These are phyloP conservation scores for Moricandia moricandioides DNA, from an alignment of 345 rosid species.

Conservation along the genomic window DNA sequence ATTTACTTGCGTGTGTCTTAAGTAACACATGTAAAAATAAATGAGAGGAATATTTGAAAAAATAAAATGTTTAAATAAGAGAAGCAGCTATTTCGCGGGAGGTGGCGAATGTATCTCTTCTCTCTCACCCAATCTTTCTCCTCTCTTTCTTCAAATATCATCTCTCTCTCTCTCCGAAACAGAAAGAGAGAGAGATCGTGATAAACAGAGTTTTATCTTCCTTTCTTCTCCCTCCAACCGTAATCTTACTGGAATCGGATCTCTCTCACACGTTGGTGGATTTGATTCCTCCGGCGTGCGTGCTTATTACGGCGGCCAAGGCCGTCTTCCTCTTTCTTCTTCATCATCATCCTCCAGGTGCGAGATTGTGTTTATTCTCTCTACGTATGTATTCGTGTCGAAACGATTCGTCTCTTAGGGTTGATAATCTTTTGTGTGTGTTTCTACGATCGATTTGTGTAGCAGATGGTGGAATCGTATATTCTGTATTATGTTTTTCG, in stretches of 20 bases:
- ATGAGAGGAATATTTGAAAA: neutral
- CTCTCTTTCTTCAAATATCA: neutral
- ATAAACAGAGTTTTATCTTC: slow-evolving; percentile 8
- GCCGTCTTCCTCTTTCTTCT: slow-evolving; percentile 20
- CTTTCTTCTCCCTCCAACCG: neutral
- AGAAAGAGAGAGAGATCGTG: slow-evolving; percentile 31
- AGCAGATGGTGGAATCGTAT: too few relatives aligned
- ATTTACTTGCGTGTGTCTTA: neutral
- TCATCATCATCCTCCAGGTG: slow-evolving; percentile 32
- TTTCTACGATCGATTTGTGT: neutral
- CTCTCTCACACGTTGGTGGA: slow-evolving; percentile 6
- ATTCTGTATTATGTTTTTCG: too few relatives aligned
- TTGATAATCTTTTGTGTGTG: neutral
- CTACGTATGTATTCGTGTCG: neutral
- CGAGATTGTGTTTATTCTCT: neutral
- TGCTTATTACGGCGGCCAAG: slow-evolving; percentile 19
- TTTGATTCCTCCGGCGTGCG: slow-evolving; percentile 17
- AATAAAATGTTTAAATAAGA: neutral
- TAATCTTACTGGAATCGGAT: slow-evolving; percentile 21
- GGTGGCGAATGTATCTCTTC: neutral
- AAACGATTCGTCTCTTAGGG: neutral
- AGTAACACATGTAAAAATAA: neutral
- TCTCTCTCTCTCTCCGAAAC: neutral
- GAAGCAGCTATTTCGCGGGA: slow-evolving; percentile 30
- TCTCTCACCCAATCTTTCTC: slow-evolving; percentile 5